Percentiles rank a stretch among this genome's conserved stretches.
These are phyloP conservation scores for Chlamydomonas reinhardtii DNA, from an alignment of 163 green algal species.

Conservation along the genomic window DNA sequence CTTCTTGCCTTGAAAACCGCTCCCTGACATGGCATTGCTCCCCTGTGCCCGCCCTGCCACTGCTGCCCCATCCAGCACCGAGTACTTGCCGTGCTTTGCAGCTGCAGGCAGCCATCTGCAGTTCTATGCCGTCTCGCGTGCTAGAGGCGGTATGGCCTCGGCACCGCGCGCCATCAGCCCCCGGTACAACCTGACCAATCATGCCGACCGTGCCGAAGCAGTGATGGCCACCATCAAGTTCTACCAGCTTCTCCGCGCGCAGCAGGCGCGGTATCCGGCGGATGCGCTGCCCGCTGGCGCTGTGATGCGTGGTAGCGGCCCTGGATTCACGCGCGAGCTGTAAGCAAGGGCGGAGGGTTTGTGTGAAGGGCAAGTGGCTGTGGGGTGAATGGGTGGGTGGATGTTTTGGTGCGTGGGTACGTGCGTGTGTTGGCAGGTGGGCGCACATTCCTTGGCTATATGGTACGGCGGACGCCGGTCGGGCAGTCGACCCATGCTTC, in stretches of 20 bases:
- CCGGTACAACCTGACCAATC: conserved; percentile 8
- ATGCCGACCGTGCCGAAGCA: background rate
- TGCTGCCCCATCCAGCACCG: conserved; percentile 15
- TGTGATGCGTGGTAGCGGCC: background rate
- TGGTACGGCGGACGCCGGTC: too few relatives aligned
- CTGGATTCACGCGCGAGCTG: conserved; percentile 6
- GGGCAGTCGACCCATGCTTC: too few relatives aligned
- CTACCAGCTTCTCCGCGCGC: conserved; percentile 28
- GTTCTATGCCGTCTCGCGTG: conserved; percentile 19
- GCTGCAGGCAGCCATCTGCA: conserved; percentile 24
- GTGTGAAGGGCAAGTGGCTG: background rate
- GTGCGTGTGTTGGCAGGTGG: too few relatives aligned
- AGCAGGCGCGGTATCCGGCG: background rate
- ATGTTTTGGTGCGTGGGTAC: too few relatives aligned
- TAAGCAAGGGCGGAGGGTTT: conserved; percentile 9
- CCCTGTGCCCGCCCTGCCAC: conserved; percentile 8
- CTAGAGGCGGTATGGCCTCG: background rate
- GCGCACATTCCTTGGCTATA: too few relatives aligned
- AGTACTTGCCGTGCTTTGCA: conserved; percentile 39
- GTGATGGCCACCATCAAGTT: conserved; percentile 36
- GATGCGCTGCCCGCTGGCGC: conserved; percentile 19
- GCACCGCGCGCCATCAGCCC: conserved; percentile 17
- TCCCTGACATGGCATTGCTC: too few relatives aligned
- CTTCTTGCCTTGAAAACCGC: conserved; percentile 4
- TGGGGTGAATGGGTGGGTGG: background rate